Base-by-base conservation (phyloP, 306 rosid species). In the Pyrus betulifolia region DNA sequence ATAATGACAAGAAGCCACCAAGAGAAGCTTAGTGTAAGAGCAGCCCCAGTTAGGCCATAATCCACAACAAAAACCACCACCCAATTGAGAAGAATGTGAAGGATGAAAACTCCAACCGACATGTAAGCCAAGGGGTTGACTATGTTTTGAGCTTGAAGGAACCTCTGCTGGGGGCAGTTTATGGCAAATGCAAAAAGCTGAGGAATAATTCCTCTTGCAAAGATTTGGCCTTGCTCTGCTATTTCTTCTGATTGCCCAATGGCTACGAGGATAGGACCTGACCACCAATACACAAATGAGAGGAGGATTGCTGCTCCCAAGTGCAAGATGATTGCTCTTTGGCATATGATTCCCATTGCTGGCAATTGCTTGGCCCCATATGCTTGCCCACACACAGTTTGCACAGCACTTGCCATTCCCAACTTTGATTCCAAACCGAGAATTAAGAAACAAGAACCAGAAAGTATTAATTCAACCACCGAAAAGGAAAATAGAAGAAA, bases 361-460 rank as follows among this genome's bases (percentile, higher is more conserved):
- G 77, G 66, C 44, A 79, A 35, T 44, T 81, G 91, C 25, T 74
- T 88, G 4, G 97, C 97, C 23, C 95, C 95, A 42, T 84, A 88
- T 27, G 97, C 95, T 82, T 88, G 95, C 19, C 97, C 96, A 66
- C 96, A 91, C 25, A 89, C 88, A 11, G 93, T 91, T 84, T 89
- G 95, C 68, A 89, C 93, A 1, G 95, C 97, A 82, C 90, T 88
- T 3, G 97, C 94, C 95, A 91, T 89, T 1, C 95, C 97, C 67
- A 88, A 40, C 97, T 89, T 76, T 38, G 17, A 76, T 31, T 58
- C 35, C 64, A 14, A 72, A 40, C 44, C 44, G 64, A 11, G 23
- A 23, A 31, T 0, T 49, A 57, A n/a, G n/a, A n/a, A 57, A 3
- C 25, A 57, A 57, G 19, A 68, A 23, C 4, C 51, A 31, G 5